Conservation (phyloP, 352 stramenopile species). For the Phytophthora syringae region DNA sequence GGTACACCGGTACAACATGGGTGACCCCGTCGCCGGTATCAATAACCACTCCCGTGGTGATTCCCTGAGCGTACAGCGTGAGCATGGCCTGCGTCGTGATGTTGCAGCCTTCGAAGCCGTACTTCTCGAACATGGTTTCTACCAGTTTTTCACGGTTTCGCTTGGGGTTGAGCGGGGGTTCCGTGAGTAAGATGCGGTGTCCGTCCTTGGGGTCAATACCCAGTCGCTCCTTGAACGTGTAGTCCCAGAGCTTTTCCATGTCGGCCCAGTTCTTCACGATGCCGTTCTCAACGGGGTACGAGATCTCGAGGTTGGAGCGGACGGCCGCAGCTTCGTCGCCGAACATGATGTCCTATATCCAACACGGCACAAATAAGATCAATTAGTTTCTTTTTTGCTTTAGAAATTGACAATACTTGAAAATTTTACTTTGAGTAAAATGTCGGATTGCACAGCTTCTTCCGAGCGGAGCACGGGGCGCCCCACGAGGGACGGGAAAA, state of each 20-base stretch:
- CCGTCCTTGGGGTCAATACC: constrained; percentile 64
- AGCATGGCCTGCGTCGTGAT: constrained; percentile 94
- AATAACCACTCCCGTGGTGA: constrained; percentile 91
- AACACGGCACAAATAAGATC: too few relatives aligned
- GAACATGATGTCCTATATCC: constrained; percentile 95
- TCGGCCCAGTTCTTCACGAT: constrained; percentile 98
- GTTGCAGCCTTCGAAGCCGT: constrained; percentile 90
- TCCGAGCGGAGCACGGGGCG: constrained; percentile 94
- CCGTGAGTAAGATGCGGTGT: constrained; percentile 92
- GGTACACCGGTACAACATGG: constrained; percentile 91
- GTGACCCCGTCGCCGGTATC: constrained; percentile 95
- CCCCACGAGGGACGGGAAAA: constrained; percentile 95
- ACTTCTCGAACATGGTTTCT: constrained; percentile 95
- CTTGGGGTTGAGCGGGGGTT: constrained; percentile 93
- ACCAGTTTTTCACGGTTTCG: constrained; percentile 92
- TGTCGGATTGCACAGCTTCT: constrained; percentile 87
- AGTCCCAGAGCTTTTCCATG: constrained; percentile 98
- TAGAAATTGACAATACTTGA: too few relatives aligned
- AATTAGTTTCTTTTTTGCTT: too few relatives aligned
- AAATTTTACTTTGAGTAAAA: constrained; percentile 76
- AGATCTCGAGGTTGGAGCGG: constrained; percentile 88
- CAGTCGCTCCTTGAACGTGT: constrained; percentile 95
- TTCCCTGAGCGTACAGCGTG: constrained; percentile 92
- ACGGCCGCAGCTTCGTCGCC: constrained; percentile 93
- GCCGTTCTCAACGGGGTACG: constrained; percentile 94